Evolutionary conservation across 768 basidiomycete species (phyloP), one percentile per base, ranked within the genome.

Genomic region (Lactarius pseudohatsudake): DNA sequence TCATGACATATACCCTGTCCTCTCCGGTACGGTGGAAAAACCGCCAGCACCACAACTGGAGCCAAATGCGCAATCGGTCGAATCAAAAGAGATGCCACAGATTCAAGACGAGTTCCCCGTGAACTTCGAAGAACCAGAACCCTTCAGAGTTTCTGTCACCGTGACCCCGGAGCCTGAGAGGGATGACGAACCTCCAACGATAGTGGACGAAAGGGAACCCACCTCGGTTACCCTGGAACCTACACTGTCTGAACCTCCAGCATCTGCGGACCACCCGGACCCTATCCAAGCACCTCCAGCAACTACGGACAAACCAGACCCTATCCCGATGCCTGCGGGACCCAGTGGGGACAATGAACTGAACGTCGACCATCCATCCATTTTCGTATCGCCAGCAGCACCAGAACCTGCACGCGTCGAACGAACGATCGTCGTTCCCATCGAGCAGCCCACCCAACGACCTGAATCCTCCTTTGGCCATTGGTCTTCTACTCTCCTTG

Each of bases 401-500:
- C 18, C 55, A 34, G 30, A 20, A n/a, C 30, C 30, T 20, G 7
- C 13, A 26, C 34, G 1, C 26, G 60, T 9, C 13, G 47, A 36
- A 18, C 34, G 9, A 13, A 5, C 26, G 11, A 22, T 22, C 47
- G 5, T 4, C 22, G 5, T 5, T 6, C 3, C 36, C n/a, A 3
- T 57, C 4, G 30, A 20, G 57, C 38, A 28, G 8, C 6, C 13
- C 9, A 9, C n/a, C 15, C 40, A 7, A 53, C 40, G 8, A 22
- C 18, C 40, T 4, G 36, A 32, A 40, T 7, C 10, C 1, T 13
- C 60, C 0, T 56, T 13, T 4, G 55, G 36, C 32, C 38, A 16
- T 43, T 43, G 57, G 40, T 36, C 57, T 18, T 50, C 65, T n/a
- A n/a, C 22, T 20, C 40, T 66, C 18, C 28, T 30, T 6, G 65